Evolutionary conservation across 352 stramenopile genomes (phyloP).

Genomic region (Phytopythium vexans): DNA sequence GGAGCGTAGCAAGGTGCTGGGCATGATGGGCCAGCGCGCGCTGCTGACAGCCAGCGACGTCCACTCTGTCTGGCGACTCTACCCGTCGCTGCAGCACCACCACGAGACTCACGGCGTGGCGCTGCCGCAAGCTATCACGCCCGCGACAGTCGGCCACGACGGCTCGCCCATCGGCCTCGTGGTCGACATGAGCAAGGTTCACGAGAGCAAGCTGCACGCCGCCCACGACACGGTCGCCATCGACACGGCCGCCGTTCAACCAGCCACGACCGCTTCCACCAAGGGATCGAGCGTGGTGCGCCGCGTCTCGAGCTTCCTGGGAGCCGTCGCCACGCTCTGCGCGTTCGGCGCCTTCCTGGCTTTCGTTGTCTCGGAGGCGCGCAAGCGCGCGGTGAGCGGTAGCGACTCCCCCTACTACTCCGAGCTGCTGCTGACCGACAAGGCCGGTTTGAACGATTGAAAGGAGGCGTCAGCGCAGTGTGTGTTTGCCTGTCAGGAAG

Average conservation of each 20-base stretch:
- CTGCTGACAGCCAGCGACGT: slow-evolving; percentile 68
- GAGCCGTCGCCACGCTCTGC: slow-evolving; percentile 57
- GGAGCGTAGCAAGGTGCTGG: slow-evolving; percentile 54
- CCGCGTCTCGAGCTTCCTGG: slow-evolving; percentile 61
- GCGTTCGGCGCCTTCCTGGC: slow-evolving; percentile 39
- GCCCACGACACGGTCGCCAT: slow-evolving; percentile 29
- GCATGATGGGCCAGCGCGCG: slow-evolving; percentile 72
- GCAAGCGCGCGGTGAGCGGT: slow-evolving; percentile 18
- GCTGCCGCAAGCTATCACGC: background rate
- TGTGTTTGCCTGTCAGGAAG: background rate
- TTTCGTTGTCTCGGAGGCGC: slow-evolving; percentile 34
- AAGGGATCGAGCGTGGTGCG: slow-evolving; percentile 7
- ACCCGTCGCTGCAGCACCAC: slow-evolving; percentile 53
- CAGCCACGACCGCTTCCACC: background rate
- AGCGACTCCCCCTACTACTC: slow-evolving; percentile 46
- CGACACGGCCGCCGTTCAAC: slow-evolving; percentile 3
- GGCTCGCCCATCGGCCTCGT: slow-evolving; percentile 1
- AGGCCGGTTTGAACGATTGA: slow-evolving; percentile 23
- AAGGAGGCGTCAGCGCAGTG: background rate
- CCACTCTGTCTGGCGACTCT: slow-evolving; percentile 70
- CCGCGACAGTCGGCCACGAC: background rate
- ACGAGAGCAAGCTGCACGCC: slow-evolving; percentile 66
- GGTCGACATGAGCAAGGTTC: slow-evolving; percentile 18
- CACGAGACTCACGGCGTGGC: slow-evolving; percentile 8
- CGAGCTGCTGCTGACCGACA: slow-evolving; percentile 66